Evolutionary conservation across 345 rosid species (phyloP).

Genomic region (Eucalyptus shirleyi): DNA sequence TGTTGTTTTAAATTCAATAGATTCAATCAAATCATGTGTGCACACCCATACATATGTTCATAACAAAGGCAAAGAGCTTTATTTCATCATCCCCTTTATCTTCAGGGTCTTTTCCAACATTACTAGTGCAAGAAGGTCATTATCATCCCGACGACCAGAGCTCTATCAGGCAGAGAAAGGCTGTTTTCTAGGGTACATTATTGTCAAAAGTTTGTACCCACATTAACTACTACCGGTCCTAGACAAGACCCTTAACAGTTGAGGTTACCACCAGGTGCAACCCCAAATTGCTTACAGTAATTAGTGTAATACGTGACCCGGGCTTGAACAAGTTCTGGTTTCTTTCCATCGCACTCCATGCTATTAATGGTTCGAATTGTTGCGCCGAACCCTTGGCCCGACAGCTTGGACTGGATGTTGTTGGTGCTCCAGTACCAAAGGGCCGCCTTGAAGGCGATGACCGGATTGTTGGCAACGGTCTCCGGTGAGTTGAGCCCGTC

Average conservation of each 20-base stretch:
- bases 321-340: constrained; percentile 4
- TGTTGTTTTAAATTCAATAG: background rate
- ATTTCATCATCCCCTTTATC: background rate
- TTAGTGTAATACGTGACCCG: constrained; percentile 20
- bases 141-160: background rate
- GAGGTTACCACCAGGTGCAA: background rate
- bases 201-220: background rate
- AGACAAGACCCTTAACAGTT: background rate
- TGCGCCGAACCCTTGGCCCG: constrained; percentile 40
- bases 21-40: background rate
- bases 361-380: constrained; percentile 38
- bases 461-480: constrained; percentile 16
- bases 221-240: background rate
- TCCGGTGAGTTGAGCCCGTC: constrained; percentile 28
- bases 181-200: background rate
- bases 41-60: background rate
- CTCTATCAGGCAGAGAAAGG: background rate
- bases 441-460: constrained; percentile 25
- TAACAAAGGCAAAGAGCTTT: background rate
- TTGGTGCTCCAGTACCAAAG: constrained; percentile 53
- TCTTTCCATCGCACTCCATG: constrained; percentile 27
- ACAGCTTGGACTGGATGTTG: constrained; percentile 6
- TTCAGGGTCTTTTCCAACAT: background rate
- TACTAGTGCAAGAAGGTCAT: background rate
- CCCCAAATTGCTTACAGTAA: constrained; percentile 12